Evolutionary conservation across 306 rosid species (phyloP), one percentile per base, ranked within the genome.

Genomic region (Delonix regia): DNA sequence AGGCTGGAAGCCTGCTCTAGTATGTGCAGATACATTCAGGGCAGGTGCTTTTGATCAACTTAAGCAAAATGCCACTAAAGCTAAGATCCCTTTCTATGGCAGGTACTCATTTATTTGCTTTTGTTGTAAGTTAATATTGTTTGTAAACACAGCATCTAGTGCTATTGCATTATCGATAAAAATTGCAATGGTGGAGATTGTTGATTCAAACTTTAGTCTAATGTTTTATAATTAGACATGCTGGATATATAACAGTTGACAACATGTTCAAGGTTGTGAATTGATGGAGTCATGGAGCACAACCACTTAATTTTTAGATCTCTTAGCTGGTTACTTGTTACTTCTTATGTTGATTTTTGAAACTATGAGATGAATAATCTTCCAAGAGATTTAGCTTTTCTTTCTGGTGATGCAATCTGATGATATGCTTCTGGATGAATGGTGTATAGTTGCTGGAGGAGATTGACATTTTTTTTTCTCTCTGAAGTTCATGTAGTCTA

Each of bases 1-100:
- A 78, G 97, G 99, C 51, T 94, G 99, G 99, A 92, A 93, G 81
- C 99, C 99, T 7, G 99, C 97, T 66, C 87, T 94, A 60, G 99
- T 94, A 34, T 92, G 99, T 78, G 97, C 99, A 0, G 97, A 94
- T 89, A 94, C 99, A 33, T 94, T 94, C 79, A 88, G 98, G 82
- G 98, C 98, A 64, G 98, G 97, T 82, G 98, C 98, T n/a, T 94
- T 94, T 74, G 94, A 88, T 88, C 94, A 90, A 82, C 69, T 90
- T 82, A 90, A 86, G 77, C 94, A 90, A 76, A 90, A 90, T 59
- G 90, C 95, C 1, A 88, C 89, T 42, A 91, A 92, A 87, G 96
- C 97, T 18, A 92, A 95, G 83, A 91, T 95, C 82, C 99, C 98
- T 59, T 92, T 95, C 80, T 95, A 92, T 57, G 99, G 98, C 80